Base-by-base conservation (phyloP, 164 flowering plant genomes). In the Cinnamomum micranthum region DNA sequence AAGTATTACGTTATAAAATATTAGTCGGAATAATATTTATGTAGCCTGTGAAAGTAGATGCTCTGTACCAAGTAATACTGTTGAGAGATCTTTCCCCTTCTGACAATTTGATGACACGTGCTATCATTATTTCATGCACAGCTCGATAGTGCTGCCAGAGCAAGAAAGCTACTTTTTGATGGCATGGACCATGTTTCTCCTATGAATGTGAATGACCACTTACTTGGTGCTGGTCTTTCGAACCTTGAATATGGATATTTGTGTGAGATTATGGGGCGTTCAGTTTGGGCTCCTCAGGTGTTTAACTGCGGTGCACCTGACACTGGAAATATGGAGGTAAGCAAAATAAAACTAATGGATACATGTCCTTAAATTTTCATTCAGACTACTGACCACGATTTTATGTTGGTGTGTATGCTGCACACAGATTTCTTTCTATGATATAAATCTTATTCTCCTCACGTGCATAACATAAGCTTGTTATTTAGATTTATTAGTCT, bases 241-340 rank as follows among this genome's bases (percentile, higher is more conserved):
- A 95, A 95, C 85, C 93, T 95, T 72, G 99, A 95, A 79, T 95
- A 95, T 86, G 99, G 97, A 64, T 89, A 88, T 84, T 92, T 95
- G 33, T 93, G 98, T 84, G 98, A 95, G 88, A 83, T 93, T 81
- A 91, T 95, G 98, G 99, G 99, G 47, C 95, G 97, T 70, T 95
- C 99, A 67, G 72, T 87, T 77, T 93, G 96, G 91, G 99, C 99
- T 71, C 98, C 99, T 7, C 98, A 95, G 84, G 79, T 95, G 71
- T 95, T 95, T 58, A 95, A 95, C 72, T 95, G 99, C 80, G 89
- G 91, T 52, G 94, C 99, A 74, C 99, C 99, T 71, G 98, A 95
- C 82, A 95, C 99, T 66, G 99, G 99, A 80, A 95, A 95, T 84
- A 95, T 95, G 98, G 99, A 95, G 98, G 99, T 93, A 88, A 81